Base-by-base conservation (phyloP, 768 basidiomycete species). In the Clitopilus hobsonii region DNA sequence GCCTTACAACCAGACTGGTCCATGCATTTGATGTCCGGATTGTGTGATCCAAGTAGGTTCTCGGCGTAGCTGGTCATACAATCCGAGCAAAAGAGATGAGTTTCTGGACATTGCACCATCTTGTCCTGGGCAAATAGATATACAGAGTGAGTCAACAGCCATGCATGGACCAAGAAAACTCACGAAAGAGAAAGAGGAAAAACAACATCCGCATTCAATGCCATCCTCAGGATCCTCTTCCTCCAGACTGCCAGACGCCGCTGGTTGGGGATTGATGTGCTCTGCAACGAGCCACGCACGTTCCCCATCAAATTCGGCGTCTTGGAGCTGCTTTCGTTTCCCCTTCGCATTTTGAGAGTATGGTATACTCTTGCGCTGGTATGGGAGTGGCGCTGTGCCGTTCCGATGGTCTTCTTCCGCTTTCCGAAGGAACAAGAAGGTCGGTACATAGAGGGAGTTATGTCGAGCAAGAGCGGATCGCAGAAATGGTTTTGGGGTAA, bases 201-300 rank as follows among this genome's bases (percentile, higher is more conserved):
- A 96, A 69, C 94, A 97, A 62, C 93, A 95, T 11, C 88, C 89
- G 62, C 94, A 95, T 62, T 94, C 91, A 29, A 94, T 83, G 2
- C 86, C 88, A 50, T 77, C 67, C 54, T 67, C 62, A 0, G 75
- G 77, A n/a, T 74, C 66, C 14, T 74, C n/a, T n/a, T n/a, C 67
- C 49, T 69, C 67, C 32, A 68, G 58, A 29, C 70, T 65, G 41
- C 72, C 68, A 22, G 69, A 70, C 0, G 63, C 58, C 11, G 61
- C 66, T 13, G 20, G 16, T 2, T 41, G 16, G 13, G 24, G 16
- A 7, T 49, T 49, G 26, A 57, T 52, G 0, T 71, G 56, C 56
- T 68, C 71, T 18, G 65, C 64, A 18, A 73, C 51, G 1, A 86
- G 59, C 83, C 83, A 86, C 23, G 60, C 66, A 22, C 67, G 63